These are phyloP conservation scores for Neonectria neomacrospora DNA, from an alignment of 2,329 filamentous ascomycete species.

Conservation along the genomic window DNA sequence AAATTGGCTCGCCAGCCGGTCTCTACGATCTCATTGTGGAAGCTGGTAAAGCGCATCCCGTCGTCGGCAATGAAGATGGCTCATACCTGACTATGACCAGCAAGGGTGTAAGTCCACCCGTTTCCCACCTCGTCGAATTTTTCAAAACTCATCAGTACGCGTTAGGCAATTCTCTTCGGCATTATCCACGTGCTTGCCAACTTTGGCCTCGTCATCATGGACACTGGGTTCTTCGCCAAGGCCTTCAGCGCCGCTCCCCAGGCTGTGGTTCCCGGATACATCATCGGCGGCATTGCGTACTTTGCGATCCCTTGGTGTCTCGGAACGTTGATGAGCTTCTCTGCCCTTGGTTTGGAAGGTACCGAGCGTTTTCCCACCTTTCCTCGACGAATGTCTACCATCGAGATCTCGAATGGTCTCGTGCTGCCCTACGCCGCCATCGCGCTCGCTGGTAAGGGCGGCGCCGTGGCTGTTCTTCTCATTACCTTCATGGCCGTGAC, in stretches of 20 bases:
- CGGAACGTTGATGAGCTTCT: conserved; percentile 61
- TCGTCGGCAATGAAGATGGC: conserved; percentile 63
- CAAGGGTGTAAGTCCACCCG: conserved; percentile 50
- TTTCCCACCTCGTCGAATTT: no score
- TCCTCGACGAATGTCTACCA: conserved; percentile 64
- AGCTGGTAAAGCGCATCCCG: conserved; percentile 56
- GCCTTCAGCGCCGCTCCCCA: conserved; percentile 60
- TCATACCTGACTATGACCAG: conserved; percentile 68
- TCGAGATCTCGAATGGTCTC: conserved; percentile 74
- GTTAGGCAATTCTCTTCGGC: conserved; percentile 59
- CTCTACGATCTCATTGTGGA: conserved; percentile 62
- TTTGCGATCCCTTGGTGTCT: conserved; percentile 66
- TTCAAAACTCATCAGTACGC: neutral
- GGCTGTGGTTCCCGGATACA: conserved; percentile 63
- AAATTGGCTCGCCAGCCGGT: conserved; percentile 59
- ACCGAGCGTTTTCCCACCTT: conserved; percentile 64
- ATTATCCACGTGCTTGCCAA: conserved; percentile 61
- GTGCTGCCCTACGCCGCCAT: conserved; percentile 77
- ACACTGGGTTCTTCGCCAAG: conserved; percentile 64
- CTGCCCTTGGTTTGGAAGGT: conserved; percentile 59
- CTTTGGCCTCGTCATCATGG: conserved; percentile 65
- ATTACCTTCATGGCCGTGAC: conserved; percentile 84
- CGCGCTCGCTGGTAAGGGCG: conserved; percentile 75
- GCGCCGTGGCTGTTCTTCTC: conserved; percentile 74
- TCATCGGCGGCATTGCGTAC: conserved; percentile 63